phyloP scores from a whole-genome alignment of 1,139 yeast species.

The Lodderomyces metapsilosis region DNA sequence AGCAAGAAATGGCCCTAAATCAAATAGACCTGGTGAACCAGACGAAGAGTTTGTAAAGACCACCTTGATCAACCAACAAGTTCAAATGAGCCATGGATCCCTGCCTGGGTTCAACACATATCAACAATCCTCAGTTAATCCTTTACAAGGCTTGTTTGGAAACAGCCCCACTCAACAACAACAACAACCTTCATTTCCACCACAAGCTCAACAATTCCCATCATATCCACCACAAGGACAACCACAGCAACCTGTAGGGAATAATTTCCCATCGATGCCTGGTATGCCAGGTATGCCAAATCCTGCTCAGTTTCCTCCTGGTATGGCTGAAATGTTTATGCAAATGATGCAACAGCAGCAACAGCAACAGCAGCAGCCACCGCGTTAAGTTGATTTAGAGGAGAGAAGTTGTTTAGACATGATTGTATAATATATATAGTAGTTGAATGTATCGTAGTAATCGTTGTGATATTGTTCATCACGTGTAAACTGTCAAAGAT shows the following conservation, averaged over 20 bases:
- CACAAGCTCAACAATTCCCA: constrained; percentile 16
- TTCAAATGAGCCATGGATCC: constrained; percentile 26
- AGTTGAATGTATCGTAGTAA: no score
- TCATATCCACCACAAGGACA: constrained; percentile 9
- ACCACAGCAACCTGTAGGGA: constrained; percentile 10
- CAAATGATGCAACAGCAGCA: constrained; percentile 19
- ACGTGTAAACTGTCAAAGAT: no score
- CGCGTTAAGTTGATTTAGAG: background rate
- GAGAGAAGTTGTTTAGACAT: background rate
- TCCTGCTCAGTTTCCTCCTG: constrained; percentile 10
- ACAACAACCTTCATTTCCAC: constrained; percentile 15
- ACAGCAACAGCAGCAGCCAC: constrained; percentile 9
- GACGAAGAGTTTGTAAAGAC: constrained; percentile 48
- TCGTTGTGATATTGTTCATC: no score
- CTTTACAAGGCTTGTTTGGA: constrained; percentile 49
- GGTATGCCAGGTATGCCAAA: constrained; percentile 1
- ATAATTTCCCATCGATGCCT: constrained; percentile 2
- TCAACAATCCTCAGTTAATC: constrained; percentile 43
- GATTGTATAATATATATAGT: no score
- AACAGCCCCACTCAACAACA: constrained; percentile 8
- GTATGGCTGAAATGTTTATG: constrained; percentile 14
- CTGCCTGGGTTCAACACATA: constrained; percentile 37
- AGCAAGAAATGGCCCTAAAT: constrained; percentile 82
- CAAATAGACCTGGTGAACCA: constrained; percentile 65
- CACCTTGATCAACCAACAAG: constrained; percentile 21